Evolutionary conservation across 495 filamentous ascomycete species (phyloP), one percentile per base, ranked within the genome.

Genomic region (Apodospora peruviana): DNA sequence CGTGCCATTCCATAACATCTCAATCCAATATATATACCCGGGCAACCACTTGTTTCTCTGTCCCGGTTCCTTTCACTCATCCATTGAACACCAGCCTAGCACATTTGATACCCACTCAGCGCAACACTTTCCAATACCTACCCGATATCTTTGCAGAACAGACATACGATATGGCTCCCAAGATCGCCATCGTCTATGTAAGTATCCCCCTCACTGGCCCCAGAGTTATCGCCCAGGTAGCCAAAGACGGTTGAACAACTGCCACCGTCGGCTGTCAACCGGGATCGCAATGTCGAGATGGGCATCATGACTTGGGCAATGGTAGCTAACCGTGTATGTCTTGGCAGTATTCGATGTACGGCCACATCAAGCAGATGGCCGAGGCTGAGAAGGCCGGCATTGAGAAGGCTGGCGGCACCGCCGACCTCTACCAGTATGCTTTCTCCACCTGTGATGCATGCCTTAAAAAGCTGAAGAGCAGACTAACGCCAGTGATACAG

Each of bases 341-440:
- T 36, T 18, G 35, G 16, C 55, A 95, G 88, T 98, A 97, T 75
- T 96, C 91, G 55, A 87, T 89, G 77, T 98, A 94, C 71, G 91
- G 93, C 69, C 91, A 97, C 71, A 87, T 96, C 72, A 59, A 74
- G 64, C 73, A 81, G 68, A 70, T 97, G 58, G 93, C 91, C 60
- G 83, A 89, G 64, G 90, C 91, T 47, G 90, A 96, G 73, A 85
- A 88, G 77, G 83, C 77, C 57, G 93, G 93, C 65, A 87, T 96
- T 59, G 85, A 94, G 77, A 75, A 83, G 55, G 91, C 87, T 53
- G 93, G 93, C 54, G 91, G 89, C 48, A 70, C 70, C 36, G 87
- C 70, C 66, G 83, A 88, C 56, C 64, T 95, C 63, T 94, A 73
- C 81, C 91, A 95, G 86, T 90, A 71, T 54, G 82, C n/a, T n/a